Percentiles rank a stretch among this genome's conserved stretches.
These are phyloP conservation scores for Tolypocladium inflatum DNA, from an alignment of 2,329 filamentous ascomycete species.

Conservation along the genomic window DNA sequence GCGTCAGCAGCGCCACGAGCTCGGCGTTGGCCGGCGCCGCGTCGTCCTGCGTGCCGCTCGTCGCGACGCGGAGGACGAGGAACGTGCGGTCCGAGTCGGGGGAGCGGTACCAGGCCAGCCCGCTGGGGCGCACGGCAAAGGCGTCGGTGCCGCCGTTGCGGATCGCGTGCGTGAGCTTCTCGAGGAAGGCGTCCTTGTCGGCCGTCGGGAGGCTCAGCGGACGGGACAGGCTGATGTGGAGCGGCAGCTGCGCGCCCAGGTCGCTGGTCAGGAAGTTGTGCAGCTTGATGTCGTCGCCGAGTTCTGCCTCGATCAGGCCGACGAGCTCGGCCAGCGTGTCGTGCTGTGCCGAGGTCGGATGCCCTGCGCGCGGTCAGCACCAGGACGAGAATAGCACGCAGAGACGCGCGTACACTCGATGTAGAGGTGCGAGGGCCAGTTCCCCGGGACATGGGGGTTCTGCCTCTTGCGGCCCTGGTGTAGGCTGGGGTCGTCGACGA, in stretches of 20 bases:
- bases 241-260: constrained; percentile 64
- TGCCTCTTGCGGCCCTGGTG: constrained; percentile 78
- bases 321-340: constrained; percentile 34
- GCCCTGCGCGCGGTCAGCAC: constrained; percentile 31
- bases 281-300: constrained; percentile 32
- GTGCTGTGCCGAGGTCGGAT: constrained; percentile 40
- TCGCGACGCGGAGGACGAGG: constrained; percentile 60
- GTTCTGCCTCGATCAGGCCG: constrained; percentile 20
- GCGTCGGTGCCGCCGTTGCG: constrained; percentile 11
- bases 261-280: constrained; percentile 68
- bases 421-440: constrained; percentile 91
- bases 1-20: constrained; percentile 51
- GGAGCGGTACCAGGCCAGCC: constrained; percentile 40
- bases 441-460: constrained; percentile 75
- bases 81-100: constrained; percentile 67
- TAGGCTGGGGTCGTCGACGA: constrained; percentile 70
- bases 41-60: constrained; percentile 8
- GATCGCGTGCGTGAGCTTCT: constrained; percentile 38
- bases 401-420: constrained; percentile 65
- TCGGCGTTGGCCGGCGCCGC: constrained; percentile 33
- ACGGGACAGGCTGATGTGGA: constrained; percentile 86
- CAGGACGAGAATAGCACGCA: rapidly evolving
- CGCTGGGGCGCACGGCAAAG: constrained; percentile 29
- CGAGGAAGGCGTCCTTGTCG: constrained; percentile 60
- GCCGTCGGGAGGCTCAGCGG: constrained; percentile 65